phyloP scores from a whole-genome alignment of 169 alveolate species.

The Plasmodium gaboni region DNA sequence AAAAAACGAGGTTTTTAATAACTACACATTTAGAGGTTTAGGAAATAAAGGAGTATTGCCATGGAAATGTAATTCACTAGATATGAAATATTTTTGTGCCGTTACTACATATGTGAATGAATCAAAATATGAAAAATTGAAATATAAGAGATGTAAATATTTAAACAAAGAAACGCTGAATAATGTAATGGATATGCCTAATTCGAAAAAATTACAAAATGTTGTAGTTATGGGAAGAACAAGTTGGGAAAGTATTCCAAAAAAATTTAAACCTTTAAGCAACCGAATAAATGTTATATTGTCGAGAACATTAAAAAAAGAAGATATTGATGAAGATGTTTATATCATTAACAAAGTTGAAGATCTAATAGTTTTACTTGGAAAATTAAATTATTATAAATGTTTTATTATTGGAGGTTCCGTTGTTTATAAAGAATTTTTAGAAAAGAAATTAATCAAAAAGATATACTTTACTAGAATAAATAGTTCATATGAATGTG shows the following conservation, averaged over 20 bases:
- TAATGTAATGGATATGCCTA: constrained; percentile 38
- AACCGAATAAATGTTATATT: constrained; percentile 91
- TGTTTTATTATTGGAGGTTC: constrained; percentile 92
- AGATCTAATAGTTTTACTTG: constrained; percentile 77
- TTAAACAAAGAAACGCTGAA: not conserved
- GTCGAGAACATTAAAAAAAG: constrained; percentile 83
- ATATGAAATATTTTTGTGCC: constrained; percentile 87
- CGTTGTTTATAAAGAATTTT: constrained; percentile 85
- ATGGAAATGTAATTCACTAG: constrained; percentile 91
- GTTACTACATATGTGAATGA: constrained; percentile 84
- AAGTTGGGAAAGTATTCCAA: constrained; percentile 96
- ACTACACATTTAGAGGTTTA: constrained; percentile 82
- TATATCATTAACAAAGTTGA: constrained; percentile 76
- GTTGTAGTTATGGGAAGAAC: constrained; percentile 97
- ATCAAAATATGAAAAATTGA: constrained; percentile 22
- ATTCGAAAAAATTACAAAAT: constrained; percentile 80
- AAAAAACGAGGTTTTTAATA: constrained; percentile 20
- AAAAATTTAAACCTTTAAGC: constrained; percentile 87
- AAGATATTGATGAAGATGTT: constrained; percentile 77
- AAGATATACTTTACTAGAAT: constrained; percentile 91
- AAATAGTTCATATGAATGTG: constrained; percentile 86
- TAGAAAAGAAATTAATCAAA: constrained; percentile 79
- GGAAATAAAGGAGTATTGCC: constrained; percentile 93
- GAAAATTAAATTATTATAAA: constrained; percentile 78
- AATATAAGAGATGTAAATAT: constrained; percentile 53